Conservation (phyloP, 495 filamentous ascomycete species). For the Lepraria neglecta region DNA sequence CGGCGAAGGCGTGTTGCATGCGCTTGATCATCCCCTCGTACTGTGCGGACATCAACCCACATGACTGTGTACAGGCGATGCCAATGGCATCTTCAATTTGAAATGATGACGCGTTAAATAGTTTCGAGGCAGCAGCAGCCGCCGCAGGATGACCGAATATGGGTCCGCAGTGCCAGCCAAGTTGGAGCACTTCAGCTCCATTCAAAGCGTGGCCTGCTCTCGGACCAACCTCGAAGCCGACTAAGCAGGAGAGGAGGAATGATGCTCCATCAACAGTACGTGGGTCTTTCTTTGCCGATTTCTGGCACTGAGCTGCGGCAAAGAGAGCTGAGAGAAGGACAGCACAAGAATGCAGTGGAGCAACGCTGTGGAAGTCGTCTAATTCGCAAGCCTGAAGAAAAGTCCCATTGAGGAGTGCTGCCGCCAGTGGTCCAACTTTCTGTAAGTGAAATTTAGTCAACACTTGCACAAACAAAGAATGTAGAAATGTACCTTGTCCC, state of each 20-base stretch:
- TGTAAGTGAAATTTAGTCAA: neutral
- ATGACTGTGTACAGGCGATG: constrained; percentile 39
- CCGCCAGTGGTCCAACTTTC: constrained; percentile 26
- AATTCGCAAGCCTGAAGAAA: constrained; percentile 23
- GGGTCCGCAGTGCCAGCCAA: constrained; percentile 43
- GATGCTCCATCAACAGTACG: constrained; percentile 22
- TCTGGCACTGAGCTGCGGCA: constrained; percentile 2
- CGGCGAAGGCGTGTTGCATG: constrained; percentile 45
- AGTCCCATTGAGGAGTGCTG: constrained; percentile 23
- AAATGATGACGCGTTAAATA: constrained; percentile 30
- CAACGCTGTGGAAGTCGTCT: constrained; percentile 31
- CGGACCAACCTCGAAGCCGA: constrained; percentile 39
- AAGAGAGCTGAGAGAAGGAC: constrained; percentile 13
- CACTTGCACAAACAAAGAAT: no score
- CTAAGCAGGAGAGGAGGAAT: constrained; percentile 37
- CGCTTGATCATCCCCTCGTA: constrained; percentile 41
- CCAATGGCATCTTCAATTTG: constrained; percentile 37
- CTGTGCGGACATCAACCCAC: constrained; percentile 42
- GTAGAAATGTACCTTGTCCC: constrained; percentile 20
- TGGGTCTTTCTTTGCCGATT: neutral
- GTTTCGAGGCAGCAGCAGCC: constrained; percentile 38
- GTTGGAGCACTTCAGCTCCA: constrained; percentile 36
- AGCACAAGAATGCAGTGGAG: constrained; percentile 35
- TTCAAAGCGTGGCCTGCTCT: constrained; percentile 39
- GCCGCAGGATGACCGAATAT: constrained; percentile 40